Base-by-base conservation (phyloP, 768 basidiomycete species). In the Chiua virens region DNA sequence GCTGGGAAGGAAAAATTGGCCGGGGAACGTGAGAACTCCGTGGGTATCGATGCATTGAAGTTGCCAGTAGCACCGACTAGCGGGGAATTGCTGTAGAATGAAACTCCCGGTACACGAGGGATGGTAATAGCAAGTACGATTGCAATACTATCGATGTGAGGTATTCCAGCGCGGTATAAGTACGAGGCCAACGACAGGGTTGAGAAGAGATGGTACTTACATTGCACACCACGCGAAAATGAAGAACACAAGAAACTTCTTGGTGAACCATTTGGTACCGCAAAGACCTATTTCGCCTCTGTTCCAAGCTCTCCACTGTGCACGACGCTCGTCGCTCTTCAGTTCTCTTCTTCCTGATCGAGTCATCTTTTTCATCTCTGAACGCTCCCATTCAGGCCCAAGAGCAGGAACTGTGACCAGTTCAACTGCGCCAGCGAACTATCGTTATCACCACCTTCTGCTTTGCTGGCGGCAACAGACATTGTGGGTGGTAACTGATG, bases 1-100 rank as follows among this genome's bases (percentile, higher is more conserved):
- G 85, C 90, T 4, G 88, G 81, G 77, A 98, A 98, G 32, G 87
- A 82, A 70, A 96, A 98, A 70, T 96, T 96, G 48, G 94, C 85
- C 0, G 92, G 93, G 67, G n/a, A n/a, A n/a, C n/a, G n/a, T n/a
- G n/a, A n/a, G n/a, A n/a, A n/a, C n/a, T n/a, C n/a, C n/a, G n/a
- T n/a, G n/a, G n/a, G n/a, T n/a, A n/a, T n/a, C n/a, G n/a, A n/a
- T n/a, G n/a, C n/a, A n/a, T n/a, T n/a, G n/a, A n/a, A n/a, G n/a
- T n/a, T n/a, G n/a, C n/a, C n/a, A n/a, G n/a, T n/a, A n/a, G n/a
- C n/a, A n/a, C n/a, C n/a, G n/a, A n/a, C n/a, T n/a, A n/a, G n/a
- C n/a, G n/a, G n/a, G n/a, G n/a, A n/a, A n/a, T n/a, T 56, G 15
- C 70, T 70, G 59, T 85, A 82, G 64, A 94, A 83, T 4, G 77